A percentile compares a stretch with the other conserved stretches of the same genome.
phyloP scores from a whole-genome alignment of 371 early-diverging fungal genomes.

The Mortierella sp. region DNA sequence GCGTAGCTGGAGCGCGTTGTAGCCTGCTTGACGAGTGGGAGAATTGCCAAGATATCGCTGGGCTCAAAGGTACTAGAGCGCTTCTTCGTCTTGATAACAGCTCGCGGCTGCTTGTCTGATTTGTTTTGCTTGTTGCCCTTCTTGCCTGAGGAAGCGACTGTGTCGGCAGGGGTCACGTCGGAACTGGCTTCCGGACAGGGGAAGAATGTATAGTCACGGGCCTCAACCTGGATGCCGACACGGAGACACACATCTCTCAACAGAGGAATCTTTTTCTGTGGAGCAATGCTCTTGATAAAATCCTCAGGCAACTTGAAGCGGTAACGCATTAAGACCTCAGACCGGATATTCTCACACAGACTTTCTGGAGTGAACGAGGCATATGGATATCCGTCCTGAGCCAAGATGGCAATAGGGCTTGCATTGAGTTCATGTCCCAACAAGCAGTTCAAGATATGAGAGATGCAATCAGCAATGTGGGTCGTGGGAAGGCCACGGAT shows the following conservation, averaged over 20 bases:
- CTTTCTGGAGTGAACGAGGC: slow-evolving; percentile 68
- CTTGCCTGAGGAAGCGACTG: slow-evolving; percentile 34
- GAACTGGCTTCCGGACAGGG: slow-evolving; percentile 59
- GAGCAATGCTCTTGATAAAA: slow-evolving; percentile 57
- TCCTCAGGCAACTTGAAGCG: slow-evolving; percentile 73
- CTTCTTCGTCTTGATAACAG: slow-evolving; percentile 44
- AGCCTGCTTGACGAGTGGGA: slow-evolving; percentile 87
- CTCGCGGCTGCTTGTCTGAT: slow-evolving; percentile 57
- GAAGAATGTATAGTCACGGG: slow-evolving; percentile 76
- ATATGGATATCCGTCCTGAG: slow-evolving; percentile 56
- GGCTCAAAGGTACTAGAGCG: slow-evolving; percentile 68
- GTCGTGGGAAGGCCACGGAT: slow-evolving; percentile 67
- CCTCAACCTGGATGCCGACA: slow-evolving; percentile 84
- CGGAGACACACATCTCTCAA: slow-evolving; percentile 87
- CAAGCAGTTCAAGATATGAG: slow-evolving; percentile 88
- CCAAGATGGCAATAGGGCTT: slow-evolving; percentile 58
- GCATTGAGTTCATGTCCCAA: slow-evolving; percentile 69
- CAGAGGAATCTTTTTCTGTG: slow-evolving; percentile 69
- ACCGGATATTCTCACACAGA: slow-evolving; percentile 64
- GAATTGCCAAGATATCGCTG: slow-evolving; percentile 81
- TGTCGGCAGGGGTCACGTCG: slow-evolving; percentile 14
- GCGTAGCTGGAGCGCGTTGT: slow-evolving; percentile 75
- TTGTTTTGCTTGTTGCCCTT: slow-evolving; percentile 52
- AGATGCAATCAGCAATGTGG: slow-evolving; percentile 70
- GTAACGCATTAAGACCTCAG: slow-evolving; percentile 79